Conservation (phyloP, 139 green algal species). For the Gonium pectorale region DNA sequence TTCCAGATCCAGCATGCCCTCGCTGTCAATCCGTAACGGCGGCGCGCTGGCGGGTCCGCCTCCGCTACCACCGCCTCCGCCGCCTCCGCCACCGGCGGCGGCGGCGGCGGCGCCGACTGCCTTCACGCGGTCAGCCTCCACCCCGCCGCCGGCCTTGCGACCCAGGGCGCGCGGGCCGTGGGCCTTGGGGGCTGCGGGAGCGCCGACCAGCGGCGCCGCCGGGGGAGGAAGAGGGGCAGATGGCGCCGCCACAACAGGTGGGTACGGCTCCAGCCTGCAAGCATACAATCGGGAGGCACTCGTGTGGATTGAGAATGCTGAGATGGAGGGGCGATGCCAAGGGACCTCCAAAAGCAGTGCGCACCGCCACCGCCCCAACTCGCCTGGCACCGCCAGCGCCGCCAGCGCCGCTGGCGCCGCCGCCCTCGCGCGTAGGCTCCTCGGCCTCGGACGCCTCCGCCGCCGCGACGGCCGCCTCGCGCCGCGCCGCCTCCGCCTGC, state of each 20-base stretch:
- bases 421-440: neutral
- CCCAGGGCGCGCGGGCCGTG: neutral
- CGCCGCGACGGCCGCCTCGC: neutral
- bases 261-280: too few species aligned
- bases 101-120: too few species aligned
- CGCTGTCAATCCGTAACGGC: neutral
- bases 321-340: too few species aligned
- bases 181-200: neutral
- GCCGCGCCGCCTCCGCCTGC: constrained; percentile 18
- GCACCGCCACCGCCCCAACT: too few species aligned
- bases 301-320: too few species aligned
- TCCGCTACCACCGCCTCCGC: neutral
- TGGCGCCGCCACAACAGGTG: too few species aligned
- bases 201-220: neutral
- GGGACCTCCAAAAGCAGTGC: too few species aligned
- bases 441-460: neutral
- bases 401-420: neutral
- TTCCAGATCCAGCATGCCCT: constrained; percentile 29
- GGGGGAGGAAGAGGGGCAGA: too few species aligned
- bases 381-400: too few species aligned
- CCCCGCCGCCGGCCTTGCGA: too few species aligned
- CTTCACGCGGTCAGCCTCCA: too few species aligned
- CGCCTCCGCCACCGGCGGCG: neutral
- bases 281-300: too few species aligned
- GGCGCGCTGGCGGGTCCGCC: neutral